phyloP scores from a whole-genome alignment of 345 rosid species.

The Jatropha curcas region DNA sequence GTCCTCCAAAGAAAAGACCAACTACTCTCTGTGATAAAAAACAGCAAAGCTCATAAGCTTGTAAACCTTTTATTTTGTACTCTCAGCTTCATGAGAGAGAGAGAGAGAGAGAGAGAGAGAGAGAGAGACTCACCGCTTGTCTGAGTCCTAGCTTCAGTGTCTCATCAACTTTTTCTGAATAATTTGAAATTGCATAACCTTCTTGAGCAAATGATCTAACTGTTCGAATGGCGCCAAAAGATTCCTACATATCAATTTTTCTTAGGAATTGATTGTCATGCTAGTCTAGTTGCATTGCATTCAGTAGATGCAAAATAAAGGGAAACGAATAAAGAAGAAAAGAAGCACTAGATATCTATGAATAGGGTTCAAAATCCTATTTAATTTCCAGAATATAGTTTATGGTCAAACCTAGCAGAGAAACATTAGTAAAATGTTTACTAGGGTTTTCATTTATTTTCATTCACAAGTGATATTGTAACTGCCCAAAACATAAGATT shows the following conservation, averaged over 20 bases:
- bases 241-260: constrained; percentile 55
- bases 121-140: constrained; percentile 71
- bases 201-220: constrained; percentile 97
- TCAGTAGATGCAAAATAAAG: not conserved
- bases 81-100: constrained; percentile 1
- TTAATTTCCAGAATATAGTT: not conserved
- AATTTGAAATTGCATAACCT: constrained; percentile 57
- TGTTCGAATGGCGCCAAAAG: constrained; percentile 93
- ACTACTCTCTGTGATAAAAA: constrained; percentile 47
- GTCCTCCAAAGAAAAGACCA: constrained; percentile 81
- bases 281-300: not conserved
- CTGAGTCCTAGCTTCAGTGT: constrained; percentile 79
- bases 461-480: not conserved
- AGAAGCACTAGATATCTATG: not conserved
- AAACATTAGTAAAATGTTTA: not conserved
- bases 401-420: not conserved
- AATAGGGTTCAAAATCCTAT: not conserved
- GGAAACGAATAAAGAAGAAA: not conserved
- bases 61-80: not conserved
- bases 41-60: constrained; percentile 1
- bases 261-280: not conserved
- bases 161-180: constrained; percentile 83
- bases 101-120: not conserved
- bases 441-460: not conserved
- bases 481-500: not conserved